A percentile compares a stretch with the other conserved stretches of the same genome.
phyloP scores from a whole-genome alignment of 257 asterid genomes.

The Datura wrightii region DNA sequence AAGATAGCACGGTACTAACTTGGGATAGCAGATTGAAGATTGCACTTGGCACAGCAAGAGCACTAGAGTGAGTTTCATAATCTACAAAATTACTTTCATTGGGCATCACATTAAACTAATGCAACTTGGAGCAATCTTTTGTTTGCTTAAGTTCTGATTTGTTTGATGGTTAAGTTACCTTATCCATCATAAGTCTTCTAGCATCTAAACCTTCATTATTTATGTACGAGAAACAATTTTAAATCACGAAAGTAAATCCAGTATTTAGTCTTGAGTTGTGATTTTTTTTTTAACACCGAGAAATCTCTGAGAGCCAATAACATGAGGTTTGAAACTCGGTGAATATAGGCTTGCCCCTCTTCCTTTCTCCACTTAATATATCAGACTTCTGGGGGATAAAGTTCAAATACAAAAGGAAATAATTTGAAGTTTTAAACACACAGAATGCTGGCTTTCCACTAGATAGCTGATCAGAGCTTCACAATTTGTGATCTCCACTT shows the following conservation, averaged over 20 bases:
- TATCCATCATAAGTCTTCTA: background rate
- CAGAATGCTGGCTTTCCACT: background rate
- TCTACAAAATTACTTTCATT: background rate
- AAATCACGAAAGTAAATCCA: background rate
- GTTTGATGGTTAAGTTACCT: background rate
- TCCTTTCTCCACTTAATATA: background rate
- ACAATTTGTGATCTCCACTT: background rate
- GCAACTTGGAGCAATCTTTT: background rate
- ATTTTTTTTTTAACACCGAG: background rate
- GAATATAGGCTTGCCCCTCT: background rate
- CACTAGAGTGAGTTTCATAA: conserved; percentile 71
- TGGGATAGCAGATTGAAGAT: conserved; percentile 93
- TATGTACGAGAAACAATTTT: background rate
- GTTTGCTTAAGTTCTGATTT: background rate
- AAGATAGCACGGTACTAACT: conserved; percentile 64
- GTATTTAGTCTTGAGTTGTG: background rate
- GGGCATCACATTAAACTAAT: background rate
- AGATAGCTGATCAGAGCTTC: background rate
- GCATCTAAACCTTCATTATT: background rate
- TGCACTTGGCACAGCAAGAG: conserved; percentile 96
- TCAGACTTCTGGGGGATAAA: background rate
- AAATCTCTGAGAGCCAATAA: background rate
- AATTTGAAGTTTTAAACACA: background rate
- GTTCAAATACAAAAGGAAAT: background rate
- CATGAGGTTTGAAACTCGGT: background rate